A percentile compares a stretch with the other conserved stretches of the same genome.
Evolutionary conservation across 176 grass and related monocot genomes (phyloP).

Genomic region (bread wheat (Triticum aestivum)): IWGSC_CS_RefSeq_v2.1 NC_057806.1:528970921-528971420

Average conservation of each 20-base stretch:
- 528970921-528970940: neutral
- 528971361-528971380: neutral
- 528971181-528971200: too few species aligned
- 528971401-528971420: neutral
- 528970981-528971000: too few species aligned
- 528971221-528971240: too few species aligned
- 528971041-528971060: neutral
- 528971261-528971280: too few species aligned
- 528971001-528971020: neutral
- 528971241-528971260: too few species aligned
- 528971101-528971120: neutral
- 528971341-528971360: neutral
- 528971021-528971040: neutral
- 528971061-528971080: neutral
- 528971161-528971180: too few species aligned
- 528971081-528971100: too few species aligned
- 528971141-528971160: neutral
- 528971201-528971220: too few species aligned
- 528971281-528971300: too few species aligned
- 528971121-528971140: neutral
- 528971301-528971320: neutral
- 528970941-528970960: neutral
- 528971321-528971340: neutral
- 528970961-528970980: neutral
- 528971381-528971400: neutral